Evolutionary conservation across 495 filamentous ascomycete genomes (phyloP).

Genomic region (Pseudomonodictys pantanalensis): DNA sequence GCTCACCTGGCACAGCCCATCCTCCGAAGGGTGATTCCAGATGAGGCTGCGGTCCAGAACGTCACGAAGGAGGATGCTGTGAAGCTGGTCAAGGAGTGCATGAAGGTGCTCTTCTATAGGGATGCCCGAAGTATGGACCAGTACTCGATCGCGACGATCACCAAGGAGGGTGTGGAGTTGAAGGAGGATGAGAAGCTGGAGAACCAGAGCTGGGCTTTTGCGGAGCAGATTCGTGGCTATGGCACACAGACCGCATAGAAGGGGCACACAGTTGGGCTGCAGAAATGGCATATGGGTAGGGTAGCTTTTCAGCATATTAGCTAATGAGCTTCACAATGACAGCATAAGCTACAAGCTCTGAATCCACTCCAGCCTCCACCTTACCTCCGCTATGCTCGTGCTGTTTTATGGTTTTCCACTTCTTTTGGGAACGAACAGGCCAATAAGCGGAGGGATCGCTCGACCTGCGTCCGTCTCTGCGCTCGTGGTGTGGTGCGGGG

Average conservation of each 20-base stretch:
- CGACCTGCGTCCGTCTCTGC: too few species aligned
- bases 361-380: too few species aligned
- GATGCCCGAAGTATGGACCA: slow-evolving; percentile 89
- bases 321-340: too few species aligned
- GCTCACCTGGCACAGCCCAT: slow-evolving; percentile 90
- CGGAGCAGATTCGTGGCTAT: slow-evolving; percentile 78
- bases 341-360: too few species aligned
- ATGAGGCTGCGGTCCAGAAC: slow-evolving; percentile 68
- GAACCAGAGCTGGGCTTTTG: slow-evolving; percentile 95
- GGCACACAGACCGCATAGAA: slow-evolving; percentile 59
- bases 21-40: slow-evolving; percentile 73
- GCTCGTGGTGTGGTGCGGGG: too few species aligned
- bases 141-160: slow-evolving; percentile 87
- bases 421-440: too few species aligned
- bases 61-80: slow-evolving; percentile 78
- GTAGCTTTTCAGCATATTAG: too few species aligned
- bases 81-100: slow-evolving; percentile 76
- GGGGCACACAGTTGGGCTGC: not conserved
- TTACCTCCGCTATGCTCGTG: too few species aligned
- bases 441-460: too few species aligned
- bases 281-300: too few species aligned
- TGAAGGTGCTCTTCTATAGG: slow-evolving; percentile 98
- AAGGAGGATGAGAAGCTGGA: slow-evolving; percentile 74
- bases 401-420: too few species aligned
- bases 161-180: slow-evolving; percentile 77